phyloP scores from a whole-genome alignment of 495 filamentous ascomycete genomes.

The Oleoguttula mirabilis region DNA sequence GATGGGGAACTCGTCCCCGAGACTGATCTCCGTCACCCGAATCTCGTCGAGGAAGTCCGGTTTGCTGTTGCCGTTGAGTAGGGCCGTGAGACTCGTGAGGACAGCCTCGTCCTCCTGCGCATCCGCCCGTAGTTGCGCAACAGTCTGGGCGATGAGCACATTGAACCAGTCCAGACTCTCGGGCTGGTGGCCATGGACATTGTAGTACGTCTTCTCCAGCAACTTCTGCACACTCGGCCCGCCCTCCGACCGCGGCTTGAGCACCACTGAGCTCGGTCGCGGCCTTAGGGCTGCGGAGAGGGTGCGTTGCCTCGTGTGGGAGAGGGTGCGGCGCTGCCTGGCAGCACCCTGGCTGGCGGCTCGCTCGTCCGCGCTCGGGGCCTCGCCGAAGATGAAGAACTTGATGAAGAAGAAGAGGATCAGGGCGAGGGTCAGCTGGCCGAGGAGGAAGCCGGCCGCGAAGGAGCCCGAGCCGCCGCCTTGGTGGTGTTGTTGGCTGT shows the following conservation, averaged over 20 bases:
- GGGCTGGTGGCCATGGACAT: constrained; percentile 89
- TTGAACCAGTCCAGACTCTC: constrained; percentile 99
- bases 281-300: constrained; percentile 35
- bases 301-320: constrained; percentile 44
- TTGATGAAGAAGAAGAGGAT: constrained; percentile 92
- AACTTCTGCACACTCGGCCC: constrained; percentile 75
- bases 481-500: neutral
- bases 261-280: constrained; percentile 48
- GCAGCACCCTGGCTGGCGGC: constrained; percentile 56
- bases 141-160: constrained; percentile 89
- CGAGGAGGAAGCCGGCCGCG: constrained; percentile 84
- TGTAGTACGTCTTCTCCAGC: constrained; percentile 94
- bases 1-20: constrained; percentile 96
- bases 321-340: constrained; percentile 50
- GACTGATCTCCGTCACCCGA: constrained; percentile 76
- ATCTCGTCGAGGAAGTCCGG: constrained; percentile 91
- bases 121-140: constrained; percentile 86
- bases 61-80: constrained; percentile 72
- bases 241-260: constrained; percentile 30
- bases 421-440: constrained; percentile 82
- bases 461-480: constrained; percentile 49
- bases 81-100: constrained; percentile 77
- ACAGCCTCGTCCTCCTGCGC: constrained; percentile 85
- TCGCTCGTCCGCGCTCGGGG: constrained; percentile 66
- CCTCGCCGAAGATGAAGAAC: constrained; percentile 98